Evolutionary conservation across 768 basidiomycete species (phyloP).

Genomic region (Rhizopogon rudus): DNA sequence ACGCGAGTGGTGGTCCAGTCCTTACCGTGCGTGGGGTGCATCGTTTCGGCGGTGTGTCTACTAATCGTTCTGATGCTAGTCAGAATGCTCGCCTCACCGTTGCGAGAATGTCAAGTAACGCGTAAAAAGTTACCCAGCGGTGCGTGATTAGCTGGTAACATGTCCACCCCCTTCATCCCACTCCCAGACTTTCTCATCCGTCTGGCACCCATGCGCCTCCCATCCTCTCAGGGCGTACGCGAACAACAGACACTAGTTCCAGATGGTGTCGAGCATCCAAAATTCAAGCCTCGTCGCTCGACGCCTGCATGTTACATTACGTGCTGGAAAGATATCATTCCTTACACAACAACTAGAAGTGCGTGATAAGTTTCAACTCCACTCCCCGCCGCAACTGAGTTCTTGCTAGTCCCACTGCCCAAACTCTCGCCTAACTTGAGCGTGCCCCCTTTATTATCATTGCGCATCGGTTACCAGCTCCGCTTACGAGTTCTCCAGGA

Average conservation of each 20-base stretch:
- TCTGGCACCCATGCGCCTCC: constrained; percentile 43
- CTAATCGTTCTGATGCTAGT: constrained; percentile 34
- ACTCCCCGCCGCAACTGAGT: constrained; percentile 5
- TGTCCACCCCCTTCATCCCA: constrained; percentile 1
- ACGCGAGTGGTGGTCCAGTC: constrained; percentile 65
- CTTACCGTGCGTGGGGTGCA: constrained; percentile 52
- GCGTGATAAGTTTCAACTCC: constrained; percentile 27
- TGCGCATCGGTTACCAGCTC: constrained; percentile 61
- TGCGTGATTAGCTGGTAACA: constrained; percentile 17
- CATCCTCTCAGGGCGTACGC: constrained; percentile 25
- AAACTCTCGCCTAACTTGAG: constrained; percentile 25
- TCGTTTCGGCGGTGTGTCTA: background rate
- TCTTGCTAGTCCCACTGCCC: constrained; percentile 12
- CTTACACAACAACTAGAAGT: constrained; percentile 24
- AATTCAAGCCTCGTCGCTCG: constrained; percentile 44
- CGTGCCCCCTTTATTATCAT: constrained; percentile 39
- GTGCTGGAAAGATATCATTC: constrained; percentile 52
- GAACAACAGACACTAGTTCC: constrained; percentile 33
- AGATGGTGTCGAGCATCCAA: constrained; percentile 64
- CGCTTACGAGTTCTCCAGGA: constrained; percentile 77
- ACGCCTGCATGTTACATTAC: constrained; percentile 49
- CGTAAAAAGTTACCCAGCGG: constrained; percentile 53
- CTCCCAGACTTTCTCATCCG: constrained; percentile 62
- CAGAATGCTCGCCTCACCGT: constrained; percentile 64
- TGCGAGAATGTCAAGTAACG: constrained; percentile 53